phyloP scores from a whole-genome alignment of 2,329 filamentous ascomycete genomes.

The Arthroderma sp. region DNA sequence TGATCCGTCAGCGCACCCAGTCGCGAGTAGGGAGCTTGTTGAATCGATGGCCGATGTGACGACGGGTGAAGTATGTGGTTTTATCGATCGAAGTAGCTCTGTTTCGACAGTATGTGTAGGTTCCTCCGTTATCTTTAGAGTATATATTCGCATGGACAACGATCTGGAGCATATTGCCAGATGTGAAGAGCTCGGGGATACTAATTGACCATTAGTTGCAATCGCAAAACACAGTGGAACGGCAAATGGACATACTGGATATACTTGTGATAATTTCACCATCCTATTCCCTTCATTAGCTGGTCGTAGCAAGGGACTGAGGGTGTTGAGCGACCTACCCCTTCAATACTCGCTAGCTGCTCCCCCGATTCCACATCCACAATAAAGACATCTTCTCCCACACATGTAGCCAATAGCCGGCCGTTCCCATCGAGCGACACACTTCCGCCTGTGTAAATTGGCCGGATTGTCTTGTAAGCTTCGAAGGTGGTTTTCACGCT shows the following conservation, averaged over 20 bases:
- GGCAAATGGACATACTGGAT: constrained; percentile 23
- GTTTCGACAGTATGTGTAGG: constrained; percentile 47
- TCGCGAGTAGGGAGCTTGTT: constrained; percentile 80
- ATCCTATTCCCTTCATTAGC: constrained; percentile 42
- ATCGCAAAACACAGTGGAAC: not conserved
- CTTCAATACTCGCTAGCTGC: constrained; percentile 75
- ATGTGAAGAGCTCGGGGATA: constrained; percentile 79
- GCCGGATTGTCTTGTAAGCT: constrained; percentile 66
- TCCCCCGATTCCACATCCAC: constrained; percentile 73
- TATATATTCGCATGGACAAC: constrained; percentile 87
- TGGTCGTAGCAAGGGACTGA: constrained; percentile 1
- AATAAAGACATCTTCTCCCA: constrained; percentile 85
- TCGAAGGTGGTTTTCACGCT: constrained; percentile 78
- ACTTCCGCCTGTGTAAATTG: constrained; percentile 85
- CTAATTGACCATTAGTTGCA: constrained; percentile 29
- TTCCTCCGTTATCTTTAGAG: constrained; percentile 47
- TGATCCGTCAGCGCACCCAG: constrained; percentile 80
- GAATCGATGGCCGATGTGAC: constrained; percentile 73
- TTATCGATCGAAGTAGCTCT: constrained; percentile 64
- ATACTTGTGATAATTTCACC: constrained; percentile 40
- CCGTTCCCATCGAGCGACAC: constrained; percentile 72
- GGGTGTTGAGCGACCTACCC: constrained; percentile 42
- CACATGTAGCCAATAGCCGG: constrained; percentile 67
- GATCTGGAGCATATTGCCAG: constrained; percentile 86
- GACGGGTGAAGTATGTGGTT: constrained; percentile 82